A percentile compares a stretch with the other conserved stretches of the same genome.
phyloP scores from a whole-genome alignment of 1,284 basidiomycete genomes.

The Singerocomus inundabilis region DNA sequence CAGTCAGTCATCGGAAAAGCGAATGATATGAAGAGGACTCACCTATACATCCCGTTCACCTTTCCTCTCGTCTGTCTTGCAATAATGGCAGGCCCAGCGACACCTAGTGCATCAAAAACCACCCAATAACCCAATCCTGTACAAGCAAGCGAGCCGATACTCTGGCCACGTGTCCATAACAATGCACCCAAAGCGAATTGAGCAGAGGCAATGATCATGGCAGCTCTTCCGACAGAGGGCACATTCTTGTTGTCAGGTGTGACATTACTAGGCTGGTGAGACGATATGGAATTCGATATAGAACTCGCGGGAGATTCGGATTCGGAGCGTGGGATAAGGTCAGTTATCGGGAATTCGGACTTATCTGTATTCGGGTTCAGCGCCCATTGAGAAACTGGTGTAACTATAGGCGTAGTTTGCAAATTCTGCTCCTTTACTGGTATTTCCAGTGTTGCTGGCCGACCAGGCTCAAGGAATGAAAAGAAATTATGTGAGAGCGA shows the following conservation, averaged over 20 bases:
- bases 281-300: conserved; percentile 7
- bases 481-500: conserved; percentile 94
- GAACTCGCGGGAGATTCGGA: conserved; percentile 24
- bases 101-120: conserved; percentile 89
- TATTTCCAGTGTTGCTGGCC: conserved; percentile 10
- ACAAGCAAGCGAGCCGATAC: conserved; percentile 80
- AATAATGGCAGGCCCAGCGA: conserved; percentile 47
- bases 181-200: conserved; percentile 66
- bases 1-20: neutral
- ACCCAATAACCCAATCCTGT: conserved; percentile 95
- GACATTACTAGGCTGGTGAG: neutral
- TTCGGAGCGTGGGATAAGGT: conserved; percentile 20
- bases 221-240: conserved; percentile 23
- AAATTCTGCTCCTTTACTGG: conserved; percentile 7
- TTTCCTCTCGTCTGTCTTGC: conserved; percentile 29
- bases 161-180: conserved; percentile 92
- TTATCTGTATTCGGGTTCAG: conserved; percentile 14
- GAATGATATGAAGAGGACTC: conserved; percentile 1
- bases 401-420: conserved; percentile 26
- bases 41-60: conserved; percentile 30
- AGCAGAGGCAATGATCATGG: conserved; percentile 30
- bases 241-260: conserved; percentile 4
- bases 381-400: conserved; percentile 23
- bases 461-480: conserved; percentile 73
- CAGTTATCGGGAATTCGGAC: conserved; percentile 1